Evolutionary conservation across 345 rosid genomes (phyloP), one percentile per base, ranked within the genome.

Genomic region (Eucalyptus pauciflora): DNA sequence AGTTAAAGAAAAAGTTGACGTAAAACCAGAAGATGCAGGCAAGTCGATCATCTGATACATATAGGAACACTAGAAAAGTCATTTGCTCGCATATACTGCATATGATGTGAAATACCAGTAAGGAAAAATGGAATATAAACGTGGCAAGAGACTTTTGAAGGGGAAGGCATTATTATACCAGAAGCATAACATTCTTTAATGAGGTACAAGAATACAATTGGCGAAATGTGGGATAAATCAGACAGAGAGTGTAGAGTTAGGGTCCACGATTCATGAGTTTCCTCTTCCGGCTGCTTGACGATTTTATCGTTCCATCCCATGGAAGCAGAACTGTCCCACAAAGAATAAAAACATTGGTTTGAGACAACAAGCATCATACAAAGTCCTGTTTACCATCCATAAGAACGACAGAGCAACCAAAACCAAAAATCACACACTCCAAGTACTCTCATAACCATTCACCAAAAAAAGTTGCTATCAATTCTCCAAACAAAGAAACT

Each of bases 141-240:
- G n/a, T 14, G 43, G 85, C 33, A 50, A 89, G 22, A 85, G 67
- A 87, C 37, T 79, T 69, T 69, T 37, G 13, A 87, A 89, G 64
- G 62, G 81, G 76, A 83, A 51, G 79, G 83, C 48, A 71, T 64
- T 50, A 58, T 80, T 91, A 90, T 93, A 97, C 97, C 99, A 89
- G 93, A 92, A 90, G 88, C 46, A 89, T 97, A 97, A 86, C 97
- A 95, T 92, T 95, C 95, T 92, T 97, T 95, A 91, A 96, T 91
- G 86, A 97, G 98, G 92, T 94, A 94, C 62, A 96, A 88, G 94
- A 97, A 97, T 7, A 97, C 97, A 54, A 95, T 81, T 4, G 99
- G 98, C 76, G 98, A 95, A 50, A 93, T 92, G 89, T 91, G n/a
- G 41, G 94, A 94, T 46, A 97, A 91, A 92, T 97, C 94, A 41